Base-by-base conservation (phyloP, 2,329 filamentous ascomycete genomes). In the Laburnicola sp. region DNA sequence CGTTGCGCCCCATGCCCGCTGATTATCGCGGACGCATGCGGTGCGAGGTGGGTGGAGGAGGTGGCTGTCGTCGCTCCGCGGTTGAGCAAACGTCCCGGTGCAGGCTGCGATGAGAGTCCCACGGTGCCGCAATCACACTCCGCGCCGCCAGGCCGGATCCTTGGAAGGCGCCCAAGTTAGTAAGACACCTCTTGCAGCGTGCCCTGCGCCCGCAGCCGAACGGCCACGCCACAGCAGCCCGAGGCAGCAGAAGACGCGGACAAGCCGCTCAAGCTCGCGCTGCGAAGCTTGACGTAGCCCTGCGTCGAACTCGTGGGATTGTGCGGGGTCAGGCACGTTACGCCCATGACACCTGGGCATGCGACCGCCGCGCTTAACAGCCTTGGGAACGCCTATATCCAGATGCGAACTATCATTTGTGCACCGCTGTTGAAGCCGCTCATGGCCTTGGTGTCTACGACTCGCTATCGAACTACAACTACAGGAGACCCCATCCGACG, bases 251-350 rank as follows among this genome's bases (percentile, higher is more conserved):
- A n/a, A n/a, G n/a, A n/a, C n/a, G n/a, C n/a, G n/a, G n/a, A 37
- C 42, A 32, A 41, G 30, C 37, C 36, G 30, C 45, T 3, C 45
- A 48, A 48, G 35, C 35, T n/a, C 34, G 9, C 5, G 42, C 27
- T 26, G 28, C 10, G 26, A 37, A 45, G 28, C 34, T 40, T 40
- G 38, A 37, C 23, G 16, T 16, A 16, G 16, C 16, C 16, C 16
- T 16, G 16, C 16, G 16, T 16, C 16, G 16, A 16, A 16, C 16
- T 16, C 16, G 16, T 16, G 16, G 16, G 16, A 16, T 16, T 16
- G 16, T 35, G 48, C 28, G 41, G 48, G 48, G 48, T 45, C 48
- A 36, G 44, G 44, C 44, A 47, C 44, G 34, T n/a, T 8, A n/a
- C 21, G n/a, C 34, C n/a, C 31, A 38, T 32, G 34, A 32, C 35